Conservation (phyloP, 768 basidiomycete species). For the Hypholoma fasciculare region DNA sequence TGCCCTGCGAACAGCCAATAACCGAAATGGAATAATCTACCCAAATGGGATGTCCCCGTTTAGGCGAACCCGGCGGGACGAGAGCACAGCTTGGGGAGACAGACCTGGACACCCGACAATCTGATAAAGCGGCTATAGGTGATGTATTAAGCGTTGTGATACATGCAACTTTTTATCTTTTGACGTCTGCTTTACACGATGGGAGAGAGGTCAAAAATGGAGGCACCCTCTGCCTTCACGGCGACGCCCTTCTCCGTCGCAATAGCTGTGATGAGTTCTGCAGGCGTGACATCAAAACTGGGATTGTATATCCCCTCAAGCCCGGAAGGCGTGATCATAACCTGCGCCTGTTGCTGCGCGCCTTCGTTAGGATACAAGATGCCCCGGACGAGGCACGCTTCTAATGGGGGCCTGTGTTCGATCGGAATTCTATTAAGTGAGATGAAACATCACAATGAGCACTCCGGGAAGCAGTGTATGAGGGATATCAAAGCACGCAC, state of each 20-base stretch:
- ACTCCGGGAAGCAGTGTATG: constrained; percentile 2
- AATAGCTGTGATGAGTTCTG: constrained; percentile 90
- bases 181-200: constrained; percentile 39
- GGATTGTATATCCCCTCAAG: constrained; percentile 83
- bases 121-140: not conserved
- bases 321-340: constrained; percentile 78
- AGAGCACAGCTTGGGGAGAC: not conserved
- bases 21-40: constrained; percentile 11
- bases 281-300: constrained; percentile 95
- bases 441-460: constrained; percentile 5
- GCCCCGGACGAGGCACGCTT: constrained; percentile 89
- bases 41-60: constrained; percentile 1
- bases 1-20: not conserved
- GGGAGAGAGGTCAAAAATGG: constrained; percentile 60
- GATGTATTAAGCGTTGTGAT: not conserved
- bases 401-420: constrained; percentile 85
- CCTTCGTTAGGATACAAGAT: constrained; percentile 59
- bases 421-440: constrained; percentile 69
- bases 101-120: not conserved
- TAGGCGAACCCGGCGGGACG: not conserved
- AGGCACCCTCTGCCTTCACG: constrained; percentile 58
- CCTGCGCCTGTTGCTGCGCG: constrained; percentile 68
- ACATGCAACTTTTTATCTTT: not conserved
- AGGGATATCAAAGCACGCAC: constrained; percentile 30
- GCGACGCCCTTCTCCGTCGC: constrained; percentile 96